These are phyloP conservation scores for Corylus avellana DNA, from an alignment of 306 rosid genomes.

Conservation along the genomic window DNA sequence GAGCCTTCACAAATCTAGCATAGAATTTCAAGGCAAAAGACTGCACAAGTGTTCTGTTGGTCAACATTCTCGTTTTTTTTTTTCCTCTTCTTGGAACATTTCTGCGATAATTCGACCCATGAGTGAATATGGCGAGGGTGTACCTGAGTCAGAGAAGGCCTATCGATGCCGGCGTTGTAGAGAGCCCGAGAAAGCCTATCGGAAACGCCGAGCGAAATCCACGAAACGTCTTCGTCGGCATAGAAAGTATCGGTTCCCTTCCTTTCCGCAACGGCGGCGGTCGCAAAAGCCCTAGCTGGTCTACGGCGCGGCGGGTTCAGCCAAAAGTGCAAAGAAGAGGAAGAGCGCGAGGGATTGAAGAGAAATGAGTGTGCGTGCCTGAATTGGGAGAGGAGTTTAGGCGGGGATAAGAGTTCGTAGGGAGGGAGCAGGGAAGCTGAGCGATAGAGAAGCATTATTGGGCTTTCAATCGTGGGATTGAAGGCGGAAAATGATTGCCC, in stretches of 20 bases:
- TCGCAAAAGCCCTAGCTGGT: constrained; percentile 37
- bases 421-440: constrained; percentile 51
- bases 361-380: constrained; percentile 33
- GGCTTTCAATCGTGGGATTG: constrained; percentile 18
- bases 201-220: constrained; percentile 81
- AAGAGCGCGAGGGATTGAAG: constrained; percentile 27
- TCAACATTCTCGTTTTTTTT: neutral
- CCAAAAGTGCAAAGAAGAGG: constrained; percentile 34
- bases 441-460: constrained; percentile 61
- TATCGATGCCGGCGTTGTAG: constrained; percentile 59
- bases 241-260: constrained; percentile 69
- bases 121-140: neutral
- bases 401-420: constrained; percentile 48
- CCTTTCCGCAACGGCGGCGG: constrained; percentile 34
- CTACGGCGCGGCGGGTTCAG: constrained; percentile 29
- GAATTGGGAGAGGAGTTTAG: constrained; percentile 50
- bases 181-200: constrained; percentile 75
- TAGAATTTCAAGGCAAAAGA: neutral
- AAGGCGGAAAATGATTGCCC: neutral
- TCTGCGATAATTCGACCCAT: neutral
- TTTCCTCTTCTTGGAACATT: neutral
- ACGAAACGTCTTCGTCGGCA: constrained; percentile 69
- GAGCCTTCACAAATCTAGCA: neutral
- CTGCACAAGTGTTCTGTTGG: neutral
- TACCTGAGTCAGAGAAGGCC: constrained; percentile 88